Evolutionary conservation across 2,329 filamentous ascomycete genomes (phyloP).

Genomic region (Cladosporium sp.): DNA sequence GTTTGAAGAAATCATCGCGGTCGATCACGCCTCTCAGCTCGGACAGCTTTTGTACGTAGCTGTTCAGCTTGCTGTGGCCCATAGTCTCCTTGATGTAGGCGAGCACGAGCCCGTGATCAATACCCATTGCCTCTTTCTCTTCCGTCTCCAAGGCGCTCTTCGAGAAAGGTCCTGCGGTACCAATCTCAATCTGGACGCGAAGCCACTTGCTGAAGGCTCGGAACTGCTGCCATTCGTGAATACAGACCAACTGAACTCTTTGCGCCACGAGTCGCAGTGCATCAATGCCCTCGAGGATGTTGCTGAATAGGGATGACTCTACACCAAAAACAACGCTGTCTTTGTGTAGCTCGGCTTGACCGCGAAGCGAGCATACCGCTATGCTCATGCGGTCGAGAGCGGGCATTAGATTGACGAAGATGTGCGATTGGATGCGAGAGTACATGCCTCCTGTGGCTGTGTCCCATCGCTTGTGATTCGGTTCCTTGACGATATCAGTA

Average conservation of each 20-base stretch:
- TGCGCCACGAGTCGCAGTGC: conserved; percentile 71
- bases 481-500: conserved; percentile 26
- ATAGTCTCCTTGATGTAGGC: conserved; percentile 63
- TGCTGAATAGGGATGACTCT: conserved; percentile 33
- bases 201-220: conserved; percentile 76
- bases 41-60: conserved; percentile 29
- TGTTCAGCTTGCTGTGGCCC: conserved; percentile 25
- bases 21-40: conserved; percentile 33
- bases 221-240: conserved; percentile 74
- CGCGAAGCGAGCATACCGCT: conserved; percentile 73
- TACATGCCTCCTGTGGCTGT: conserved; percentile 75
- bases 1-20: conserved; percentile 17
- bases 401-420: conserved; percentile 84
- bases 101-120: conserved; percentile 67
- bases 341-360: conserved; percentile 74
- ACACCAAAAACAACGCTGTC: conserved; percentile 55
- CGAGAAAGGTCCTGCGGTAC: conserved; percentile 57
- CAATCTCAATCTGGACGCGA: conserved; percentile 71
- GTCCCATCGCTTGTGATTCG: conserved; percentile 80
- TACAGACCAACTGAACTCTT: conserved; percentile 62
- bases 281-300: conserved; percentile 60
- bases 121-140: conserved; percentile 65
- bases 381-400: conserved; percentile 77
- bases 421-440: conserved; percentile 66
- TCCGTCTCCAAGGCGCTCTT: conserved; percentile 61